These are phyloP conservation scores for Rhynchosporium agropyri DNA, from an alignment of 2,329 filamentous ascomycete species.

Conservation along the genomic window DNA sequence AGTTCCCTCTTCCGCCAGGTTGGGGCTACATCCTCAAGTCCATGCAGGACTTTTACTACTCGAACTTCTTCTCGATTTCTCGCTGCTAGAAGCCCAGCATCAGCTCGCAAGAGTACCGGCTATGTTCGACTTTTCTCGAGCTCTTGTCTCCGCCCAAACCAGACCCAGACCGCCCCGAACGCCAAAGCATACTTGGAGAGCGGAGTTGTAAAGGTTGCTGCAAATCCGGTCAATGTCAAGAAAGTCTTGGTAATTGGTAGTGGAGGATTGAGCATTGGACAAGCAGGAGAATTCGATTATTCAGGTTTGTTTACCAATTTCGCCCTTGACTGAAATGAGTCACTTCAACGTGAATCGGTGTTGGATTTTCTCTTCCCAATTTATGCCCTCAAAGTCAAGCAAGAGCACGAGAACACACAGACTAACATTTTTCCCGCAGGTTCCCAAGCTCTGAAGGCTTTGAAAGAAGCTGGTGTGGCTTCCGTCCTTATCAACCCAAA, in stretches of 20 bases:
- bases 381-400: background rate
- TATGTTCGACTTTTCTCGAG: slow-evolving; percentile 41
- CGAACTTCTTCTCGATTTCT: slow-evolving; percentile 35
- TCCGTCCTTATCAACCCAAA: slow-evolving; percentile 97
- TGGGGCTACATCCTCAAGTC: slow-evolving; percentile 33
- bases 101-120: slow-evolving; percentile 34
- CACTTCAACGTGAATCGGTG: slow-evolving; percentile 18
- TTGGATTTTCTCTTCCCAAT: background rate
- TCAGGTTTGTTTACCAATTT: slow-evolving; percentile 63
- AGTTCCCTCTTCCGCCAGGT: slow-evolving; percentile 41
- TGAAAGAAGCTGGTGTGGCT: slow-evolving; percentile 90
- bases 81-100: slow-evolving; percentile 31
- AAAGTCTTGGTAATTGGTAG: slow-evolving; percentile 96
- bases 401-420: background rate
- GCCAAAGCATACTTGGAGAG: slow-evolving; percentile 87
- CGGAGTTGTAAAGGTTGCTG: slow-evolving; percentile 77
- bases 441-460: slow-evolving; percentile 92
- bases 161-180: slow-evolving; percentile 71
- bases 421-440: slow-evolving; percentile 55
- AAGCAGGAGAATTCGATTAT: slow-evolving; percentile 98
- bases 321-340: slow-evolving; percentile 33
- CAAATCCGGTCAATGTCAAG: slow-evolving; percentile 84
- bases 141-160: slow-evolving; percentile 33
- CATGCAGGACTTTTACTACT: slow-evolving; percentile 39
- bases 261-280: slow-evolving; percentile 93